These are phyloP conservation scores for Waitea zeae DNA, from an alignment of 1,284 basidiomycete species.

Conservation along the genomic window DNA sequence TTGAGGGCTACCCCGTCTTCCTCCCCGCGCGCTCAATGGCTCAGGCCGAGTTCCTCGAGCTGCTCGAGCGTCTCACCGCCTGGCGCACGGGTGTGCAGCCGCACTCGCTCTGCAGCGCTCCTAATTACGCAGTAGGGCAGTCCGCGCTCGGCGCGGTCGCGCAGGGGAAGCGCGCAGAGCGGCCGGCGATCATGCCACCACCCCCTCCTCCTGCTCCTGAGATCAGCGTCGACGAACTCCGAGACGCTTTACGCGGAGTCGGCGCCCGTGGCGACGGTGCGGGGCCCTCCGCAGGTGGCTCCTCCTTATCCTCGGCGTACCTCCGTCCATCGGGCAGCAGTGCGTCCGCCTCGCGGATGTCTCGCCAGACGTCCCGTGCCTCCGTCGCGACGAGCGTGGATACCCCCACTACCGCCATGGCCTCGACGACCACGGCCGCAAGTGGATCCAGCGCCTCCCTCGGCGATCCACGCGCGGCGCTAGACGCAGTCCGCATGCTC, in stretches of 20 bases:
- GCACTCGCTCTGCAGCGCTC: slow-evolving; percentile 33
- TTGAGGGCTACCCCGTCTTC: slow-evolving; percentile 75
- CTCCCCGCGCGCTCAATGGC: slow-evolving; percentile 69
- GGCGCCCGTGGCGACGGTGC: too few species aligned
- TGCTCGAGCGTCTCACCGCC: slow-evolving; percentile 54
- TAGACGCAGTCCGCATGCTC: slow-evolving; percentile 51
- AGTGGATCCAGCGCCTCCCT: slow-evolving; percentile 13
- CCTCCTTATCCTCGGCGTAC: too few species aligned
- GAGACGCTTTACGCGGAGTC: too few species aligned
- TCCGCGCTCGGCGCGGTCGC: too few species aligned
- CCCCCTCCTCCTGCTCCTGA: slow-evolving; percentile 10
- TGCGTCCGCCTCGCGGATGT: slow-evolving; percentile 5
- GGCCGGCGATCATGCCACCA: slow-evolving; percentile 10
- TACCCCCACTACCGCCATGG: slow-evolving; percentile 8
- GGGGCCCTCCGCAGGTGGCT: too few species aligned
- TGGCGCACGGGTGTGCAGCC: slow-evolving; percentile 46
- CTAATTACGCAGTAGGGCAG: too few species aligned
- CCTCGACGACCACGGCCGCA: slow-evolving; percentile 6
- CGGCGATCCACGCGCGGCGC: slow-evolving; percentile 23
- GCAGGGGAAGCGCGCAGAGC: slow-evolving; percentile 14
- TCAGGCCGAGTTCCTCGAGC: slow-evolving; percentile 70
- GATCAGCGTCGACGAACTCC: slow-evolving; percentile 3
- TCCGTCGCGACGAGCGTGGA: not conserved
- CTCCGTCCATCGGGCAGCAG: slow-evolving; percentile 7
- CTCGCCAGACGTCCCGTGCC: not conserved